These are phyloP conservation scores for Botrytis medusae DNA, from an alignment of 2,329 filamentous ascomycete species.

Conservation along the genomic window DNA sequence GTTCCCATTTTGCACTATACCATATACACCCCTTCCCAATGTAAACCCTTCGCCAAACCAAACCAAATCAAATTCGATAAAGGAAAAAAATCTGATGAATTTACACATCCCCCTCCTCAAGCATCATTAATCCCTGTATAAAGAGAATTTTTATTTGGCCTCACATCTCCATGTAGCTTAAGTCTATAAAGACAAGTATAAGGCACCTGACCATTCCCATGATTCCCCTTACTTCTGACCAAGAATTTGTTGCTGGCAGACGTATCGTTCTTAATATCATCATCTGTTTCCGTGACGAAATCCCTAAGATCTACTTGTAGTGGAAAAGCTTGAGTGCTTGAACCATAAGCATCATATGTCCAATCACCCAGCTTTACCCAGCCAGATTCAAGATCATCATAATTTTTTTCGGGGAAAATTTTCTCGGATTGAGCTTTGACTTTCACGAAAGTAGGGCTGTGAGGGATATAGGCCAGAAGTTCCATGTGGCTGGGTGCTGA, in stretches of 20 bases:
- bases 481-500: constrained; percentile 68
- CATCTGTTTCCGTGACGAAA: constrained; percentile 37
- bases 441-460: constrained; percentile 41
- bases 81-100: neutral
- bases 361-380: constrained; percentile 61
- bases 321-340: constrained; percentile 51
- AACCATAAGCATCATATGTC: constrained; percentile 48
- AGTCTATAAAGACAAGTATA: constrained; percentile 68
- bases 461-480: constrained; percentile 62
- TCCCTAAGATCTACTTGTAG: constrained; percentile 51
- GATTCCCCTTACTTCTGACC: constrained; percentile 57
- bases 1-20: neutral
- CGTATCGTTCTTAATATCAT: constrained; percentile 23
- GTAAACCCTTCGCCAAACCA: neutral
- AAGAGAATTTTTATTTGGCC: neutral
- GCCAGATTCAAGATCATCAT: constrained; percentile 38
- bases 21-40: constrained; percentile 2
- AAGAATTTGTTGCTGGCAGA: constrained; percentile 53
- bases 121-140: neutral
- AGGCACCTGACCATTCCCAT: constrained; percentile 49
- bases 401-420: constrained; percentile 42
- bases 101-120: neutral
- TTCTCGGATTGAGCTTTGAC: constrained; percentile 41
- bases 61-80: neutral
- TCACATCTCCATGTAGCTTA: constrained; percentile 51